Conservation (phyloP, 2,329 filamentous ascomycete species). For the Fusarium torreyae region DNA sequence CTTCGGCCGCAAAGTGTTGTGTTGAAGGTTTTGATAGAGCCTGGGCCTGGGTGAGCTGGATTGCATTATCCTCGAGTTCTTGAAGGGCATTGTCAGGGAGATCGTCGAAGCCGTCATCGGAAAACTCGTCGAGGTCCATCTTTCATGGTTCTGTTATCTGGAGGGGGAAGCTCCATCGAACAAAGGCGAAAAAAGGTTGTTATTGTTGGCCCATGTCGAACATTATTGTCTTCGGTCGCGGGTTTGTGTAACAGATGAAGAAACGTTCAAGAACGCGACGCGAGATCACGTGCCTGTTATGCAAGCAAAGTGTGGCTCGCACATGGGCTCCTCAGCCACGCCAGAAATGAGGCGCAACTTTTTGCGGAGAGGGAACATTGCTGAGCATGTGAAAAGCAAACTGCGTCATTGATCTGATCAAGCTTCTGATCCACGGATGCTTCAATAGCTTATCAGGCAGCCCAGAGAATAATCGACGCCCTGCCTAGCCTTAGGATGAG, state of each 20-base stretch:
- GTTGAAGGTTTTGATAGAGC: constrained; percentile 45
- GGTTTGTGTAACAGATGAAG: constrained; percentile 14
- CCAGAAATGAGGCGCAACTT: constrained; percentile 18
- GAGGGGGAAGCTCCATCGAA: constrained; percentile 45
- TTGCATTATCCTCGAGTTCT: constrained; percentile 75
- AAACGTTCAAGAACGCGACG: constrained; percentile 45
- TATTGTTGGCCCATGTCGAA: constrained; percentile 16
- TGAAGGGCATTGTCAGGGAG: constrained; percentile 70
- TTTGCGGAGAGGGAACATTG: constrained; percentile 29
- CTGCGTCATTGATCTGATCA: constrained; percentile 45
- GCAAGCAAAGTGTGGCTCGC: background rate
- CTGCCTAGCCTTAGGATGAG: no score
- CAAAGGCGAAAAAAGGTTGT: constrained; percentile 3
- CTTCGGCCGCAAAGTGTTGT: constrained; percentile 46
- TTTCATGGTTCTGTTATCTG: constrained; percentile 30
- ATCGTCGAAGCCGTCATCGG: constrained; percentile 74
- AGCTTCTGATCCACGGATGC: constrained; percentile 8
- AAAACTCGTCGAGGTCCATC: constrained; percentile 70
- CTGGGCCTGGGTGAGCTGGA: constrained; percentile 69
- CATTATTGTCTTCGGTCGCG: constrained; percentile 12
- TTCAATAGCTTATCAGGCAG: constrained; percentile 1
- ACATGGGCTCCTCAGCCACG: background rate
- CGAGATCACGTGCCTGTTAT: constrained; percentile 50
- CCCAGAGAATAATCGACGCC: no score
- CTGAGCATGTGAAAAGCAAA: constrained; percentile 46